Base-by-base conservation (phyloP, 2,329 filamentous ascomycete genomes). In the Hymenoscyphus albidus region DNA sequence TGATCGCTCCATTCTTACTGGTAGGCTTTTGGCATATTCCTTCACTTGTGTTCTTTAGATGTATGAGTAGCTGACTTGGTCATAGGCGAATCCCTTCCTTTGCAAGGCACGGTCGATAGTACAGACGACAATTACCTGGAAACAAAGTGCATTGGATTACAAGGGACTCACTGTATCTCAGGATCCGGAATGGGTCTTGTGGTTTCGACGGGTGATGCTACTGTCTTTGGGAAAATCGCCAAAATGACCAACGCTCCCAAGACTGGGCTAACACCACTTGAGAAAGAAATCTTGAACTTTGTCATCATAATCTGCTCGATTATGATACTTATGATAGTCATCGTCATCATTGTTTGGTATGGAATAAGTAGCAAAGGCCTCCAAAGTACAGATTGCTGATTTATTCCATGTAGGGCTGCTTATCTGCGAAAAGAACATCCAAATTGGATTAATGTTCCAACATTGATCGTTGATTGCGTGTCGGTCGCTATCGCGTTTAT, bases 101-200 rank as follows among this genome's bases (percentile, higher is more conserved):
- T 92, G 5, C 77, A 83, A 3, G 89, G 83, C 1, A 83, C 85
- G 0, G 81, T 89, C 14, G 82, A 90, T n/a, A 84, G 82, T 0
- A 88, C 86, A 0, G 88, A 92, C 71, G 79, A 83, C 48, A 92
- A 92, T 74, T 92, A 91, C 71, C 84, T 93, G 38, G 90, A 93
- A 73, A 93, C 89, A 3, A 84, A 85, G 61, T 89, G 87, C 70
- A 91, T 93, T 62, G 90, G 89, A 27, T 81, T 93, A 10, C 89
- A 92, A 73, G 90, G 91, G n/a, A 92, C 90, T 0, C 89, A 93
- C 71, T 92, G 89, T 69, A 85, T 90, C 3, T 87, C 86, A 6
- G 90, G 90, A 2, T 86, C 80, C 27, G 87, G 85, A 61, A 79
- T 83, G 14, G 90, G 88, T 18, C 77, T 93, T 10, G 88, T 91